Percentiles rank a stretch among this genome's conserved stretches.
These are phyloP conservation scores for Chaetomium sp. DNA, from an alignment of 2,329 filamentous ascomycete genomes.

Conservation along the genomic window DNA sequence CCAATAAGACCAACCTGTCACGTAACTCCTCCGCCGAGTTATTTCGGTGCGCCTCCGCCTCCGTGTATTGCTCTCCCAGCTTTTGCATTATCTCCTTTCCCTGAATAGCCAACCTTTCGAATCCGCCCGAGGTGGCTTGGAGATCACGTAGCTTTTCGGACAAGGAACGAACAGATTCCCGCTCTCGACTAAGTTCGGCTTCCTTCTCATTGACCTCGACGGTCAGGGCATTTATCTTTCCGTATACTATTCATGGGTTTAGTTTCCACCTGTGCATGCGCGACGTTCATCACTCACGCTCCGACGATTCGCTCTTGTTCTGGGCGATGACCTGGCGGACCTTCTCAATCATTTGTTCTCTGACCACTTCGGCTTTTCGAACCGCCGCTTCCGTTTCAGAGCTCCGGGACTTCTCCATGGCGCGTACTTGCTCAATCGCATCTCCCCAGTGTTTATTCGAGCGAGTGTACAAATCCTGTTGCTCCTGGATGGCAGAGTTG, in stretches of 20 bases:
- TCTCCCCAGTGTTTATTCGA: conserved; percentile 41
- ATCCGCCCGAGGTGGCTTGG: conserved; percentile 21
- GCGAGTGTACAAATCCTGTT: conserved; percentile 47
- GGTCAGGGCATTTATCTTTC: conserved; percentile 25
- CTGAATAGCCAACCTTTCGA: conserved; percentile 26
- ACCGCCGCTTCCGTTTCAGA: conserved; percentile 35
- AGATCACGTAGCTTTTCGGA: conserved; percentile 25
- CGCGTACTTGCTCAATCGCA: conserved; percentile 41
- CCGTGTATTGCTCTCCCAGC: conserved; percentile 20
- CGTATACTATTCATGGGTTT: conserved; percentile 27
- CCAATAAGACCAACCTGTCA: conserved; percentile 14
- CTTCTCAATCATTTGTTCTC: conserved; percentile 37
- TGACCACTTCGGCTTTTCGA: conserved; percentile 42
- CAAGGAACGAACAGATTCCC: conserved; percentile 21
- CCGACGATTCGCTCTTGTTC: conserved; percentile 28
- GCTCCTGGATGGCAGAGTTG: conserved; percentile 51
- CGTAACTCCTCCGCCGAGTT: conserved; percentile 11
- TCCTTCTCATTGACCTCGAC: conserved; percentile 29
- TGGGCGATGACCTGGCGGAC: conserved; percentile 31
- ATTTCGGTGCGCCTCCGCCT: conserved; percentile 10
- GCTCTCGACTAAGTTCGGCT: conserved; percentile 23
- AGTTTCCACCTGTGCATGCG: background rate
- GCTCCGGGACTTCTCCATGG: conserved; percentile 38
- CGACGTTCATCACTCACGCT: conserved; percentile 24
- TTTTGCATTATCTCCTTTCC: conserved; percentile 28